Conservation (phyloP, 2,329 filamentous ascomycete genomes). For the Tolypocladium inflatum region DNA sequence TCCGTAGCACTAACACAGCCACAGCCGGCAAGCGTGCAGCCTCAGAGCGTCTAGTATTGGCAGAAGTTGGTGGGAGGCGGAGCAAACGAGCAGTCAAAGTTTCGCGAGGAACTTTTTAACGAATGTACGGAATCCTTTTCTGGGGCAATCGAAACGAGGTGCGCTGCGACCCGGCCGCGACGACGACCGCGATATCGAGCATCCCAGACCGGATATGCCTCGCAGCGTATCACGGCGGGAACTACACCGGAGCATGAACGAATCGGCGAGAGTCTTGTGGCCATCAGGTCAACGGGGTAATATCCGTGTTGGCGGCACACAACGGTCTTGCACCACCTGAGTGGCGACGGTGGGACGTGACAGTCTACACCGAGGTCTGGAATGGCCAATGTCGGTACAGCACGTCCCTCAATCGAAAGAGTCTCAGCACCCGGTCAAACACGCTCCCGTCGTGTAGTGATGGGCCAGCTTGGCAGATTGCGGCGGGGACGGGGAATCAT, state of each 20-base stretch:
- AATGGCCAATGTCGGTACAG: conserved; percentile 15
- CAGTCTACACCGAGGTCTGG: conserved; percentile 16
- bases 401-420: not conserved
- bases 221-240: not conserved
- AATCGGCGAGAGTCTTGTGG: conserved; percentile 5
- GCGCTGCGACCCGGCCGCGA: not conserved
- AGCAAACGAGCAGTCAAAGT: not conserved
- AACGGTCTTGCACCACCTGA: not conserved
- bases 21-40: conserved; percentile 45
- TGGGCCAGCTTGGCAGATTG: not conserved
- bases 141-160: not conserved
- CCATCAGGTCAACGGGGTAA: conserved; percentile 18
- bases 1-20: conserved; percentile 1
- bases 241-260: not conserved
- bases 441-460: not conserved
- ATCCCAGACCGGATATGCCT: not conserved
- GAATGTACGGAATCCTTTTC: conserved; percentile 1
- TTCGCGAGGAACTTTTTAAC: not conserved
- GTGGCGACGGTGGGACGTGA: conserved; percentile 12
- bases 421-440: not conserved
- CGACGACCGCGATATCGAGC: not conserved
- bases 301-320: conserved; percentile 12
- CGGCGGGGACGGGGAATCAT: not conserved
- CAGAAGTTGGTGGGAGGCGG: not conserved
- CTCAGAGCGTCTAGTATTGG: conserved; percentile 40